Conservation (phyloP, 768 basidiomycete genomes). For the Tubosaeta sp. region DNA sequence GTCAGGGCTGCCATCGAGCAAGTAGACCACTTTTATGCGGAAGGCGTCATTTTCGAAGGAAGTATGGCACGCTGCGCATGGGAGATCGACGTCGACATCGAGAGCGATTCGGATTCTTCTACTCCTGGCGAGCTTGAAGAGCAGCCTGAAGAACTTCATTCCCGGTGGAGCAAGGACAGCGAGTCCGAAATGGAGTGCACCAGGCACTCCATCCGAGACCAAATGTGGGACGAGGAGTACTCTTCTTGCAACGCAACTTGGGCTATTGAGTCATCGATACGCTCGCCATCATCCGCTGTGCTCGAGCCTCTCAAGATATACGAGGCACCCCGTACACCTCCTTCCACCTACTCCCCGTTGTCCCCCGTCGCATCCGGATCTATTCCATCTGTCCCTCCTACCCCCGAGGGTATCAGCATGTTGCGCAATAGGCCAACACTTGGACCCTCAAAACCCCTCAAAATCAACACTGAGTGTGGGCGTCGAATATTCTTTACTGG, state of each 20-base stretch:
- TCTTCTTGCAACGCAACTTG: conserved; percentile 52
- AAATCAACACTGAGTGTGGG: conserved; percentile 52
- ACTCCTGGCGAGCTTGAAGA: conserved; percentile 41
- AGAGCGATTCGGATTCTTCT: conserved; percentile 60
- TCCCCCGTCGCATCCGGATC: conserved; percentile 37
- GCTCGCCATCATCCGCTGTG: conserved; percentile 39
- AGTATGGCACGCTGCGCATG: conserved; percentile 76
- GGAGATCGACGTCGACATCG: conserved; percentile 65
- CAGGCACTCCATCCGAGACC: conserved; percentile 27
- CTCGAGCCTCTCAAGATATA: conserved; percentile 38
- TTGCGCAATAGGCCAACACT: conserved; percentile 35
- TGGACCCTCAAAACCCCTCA: conserved; percentile 42
- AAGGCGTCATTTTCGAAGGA: conserved; percentile 74
- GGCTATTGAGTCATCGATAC: conserved; percentile 49
- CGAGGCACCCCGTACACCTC: conserved; percentile 47
- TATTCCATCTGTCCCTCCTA: conserved; percentile 48
- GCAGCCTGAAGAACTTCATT: conserved; percentile 39
- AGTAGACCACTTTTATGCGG: conserved; percentile 64
- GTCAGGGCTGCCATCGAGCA: conserved; percentile 54
- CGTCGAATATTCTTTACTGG: conserved; percentile 35
- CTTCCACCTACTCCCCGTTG: conserved; percentile 47
- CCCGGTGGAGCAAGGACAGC: conserved; percentile 57
- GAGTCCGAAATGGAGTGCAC: conserved; percentile 34
- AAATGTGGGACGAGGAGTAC: conserved; percentile 32
- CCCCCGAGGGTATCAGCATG: conserved; percentile 50